Evolutionary conservation across 768 basidiomycete species (phyloP).

Genomic region (Russula olivacea): DNA sequence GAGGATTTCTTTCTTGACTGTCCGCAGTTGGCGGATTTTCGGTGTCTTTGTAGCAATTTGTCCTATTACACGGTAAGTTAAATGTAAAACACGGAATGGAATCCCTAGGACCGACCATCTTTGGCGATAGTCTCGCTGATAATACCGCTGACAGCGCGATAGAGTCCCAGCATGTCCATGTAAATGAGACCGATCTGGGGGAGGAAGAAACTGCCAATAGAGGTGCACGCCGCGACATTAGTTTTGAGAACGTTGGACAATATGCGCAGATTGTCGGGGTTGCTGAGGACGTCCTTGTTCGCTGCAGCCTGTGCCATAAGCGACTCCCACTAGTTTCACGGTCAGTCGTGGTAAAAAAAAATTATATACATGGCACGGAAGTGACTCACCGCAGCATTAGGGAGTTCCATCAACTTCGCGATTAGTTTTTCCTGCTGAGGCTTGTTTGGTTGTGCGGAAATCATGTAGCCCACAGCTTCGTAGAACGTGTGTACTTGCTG

Average conservation of each 20-base stretch:
- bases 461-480: slow-evolving; percentile 99
- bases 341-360: background rate
- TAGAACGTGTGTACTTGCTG: slow-evolving; percentile 99
- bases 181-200: slow-evolving; percentile 97
- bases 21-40: slow-evolving; percentile 87
- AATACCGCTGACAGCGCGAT: slow-evolving; percentile 94
- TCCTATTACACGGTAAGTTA: slow-evolving; percentile 42
- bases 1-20: slow-evolving; percentile 97
- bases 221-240: slow-evolving; percentile 95
- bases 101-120: slow-evolving; percentile 49
- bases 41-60: slow-evolving; percentile 93
- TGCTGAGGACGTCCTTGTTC: slow-evolving; percentile 86
- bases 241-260: slow-evolving; percentile 96
- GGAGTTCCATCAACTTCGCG: slow-evolving; percentile 91
- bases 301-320: slow-evolving; percentile 93
- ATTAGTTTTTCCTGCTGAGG: slow-evolving; percentile 94
- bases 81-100: background rate
- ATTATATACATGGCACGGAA: background rate
- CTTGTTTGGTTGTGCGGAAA: slow-evolving; percentile 97
- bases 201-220: slow-evolving; percentile 93
- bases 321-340: slow-evolving; percentile 76
- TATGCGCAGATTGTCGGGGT: slow-evolving; percentile 93
- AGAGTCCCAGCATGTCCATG: slow-evolving; percentile 95
- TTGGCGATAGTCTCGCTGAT: slow-evolving; percentile 89
- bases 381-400: slow-evolving; percentile 74